Conservation (phyloP, 2,329 filamentous ascomycete genomes). For the Podosphaera xanthii region DNA sequence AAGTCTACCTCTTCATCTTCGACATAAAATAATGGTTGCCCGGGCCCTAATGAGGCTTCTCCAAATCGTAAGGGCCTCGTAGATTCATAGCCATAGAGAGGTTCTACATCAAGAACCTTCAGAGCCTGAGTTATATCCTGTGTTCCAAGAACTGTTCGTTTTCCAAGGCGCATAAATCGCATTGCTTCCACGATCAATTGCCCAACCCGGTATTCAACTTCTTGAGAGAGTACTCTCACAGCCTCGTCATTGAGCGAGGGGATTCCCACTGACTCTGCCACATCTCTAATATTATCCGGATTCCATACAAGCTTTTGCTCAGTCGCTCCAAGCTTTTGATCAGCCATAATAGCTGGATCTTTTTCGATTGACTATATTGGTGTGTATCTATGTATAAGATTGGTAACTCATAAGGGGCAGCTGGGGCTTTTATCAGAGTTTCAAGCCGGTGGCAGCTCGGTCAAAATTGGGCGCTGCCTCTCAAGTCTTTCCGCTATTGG, state of each 20-base stretch:
- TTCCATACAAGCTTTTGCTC: conserved; percentile 54
- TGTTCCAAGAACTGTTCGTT: conserved; percentile 68
- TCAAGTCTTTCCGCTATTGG: neutral
- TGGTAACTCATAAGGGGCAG: neutral
- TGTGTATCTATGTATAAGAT: neutral
- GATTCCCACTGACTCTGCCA: conserved; percentile 89
- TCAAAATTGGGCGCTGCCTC: neutral
- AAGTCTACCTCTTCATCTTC: conserved; percentile 98
- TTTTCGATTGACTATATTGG: neutral
- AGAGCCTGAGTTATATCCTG: conserved; percentile 77
- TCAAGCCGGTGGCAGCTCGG: neutral
- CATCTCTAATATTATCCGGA: conserved; percentile 81
- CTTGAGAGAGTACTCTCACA: conserved; percentile 66
- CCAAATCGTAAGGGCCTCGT: conserved; percentile 75
- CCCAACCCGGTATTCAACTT: conserved; percentile 84
- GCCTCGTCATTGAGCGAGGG: conserved; percentile 62
- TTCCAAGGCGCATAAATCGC: conserved; percentile 84
- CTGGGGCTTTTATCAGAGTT: neutral
- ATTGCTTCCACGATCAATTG: conserved; percentile 86
- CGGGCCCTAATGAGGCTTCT: conserved; percentile 78
- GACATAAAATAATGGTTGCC: conserved; percentile 88
- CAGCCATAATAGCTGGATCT: neutral
- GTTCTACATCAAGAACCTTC: conserved; percentile 73
- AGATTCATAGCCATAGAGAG: conserved; percentile 88
- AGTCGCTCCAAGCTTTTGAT: conserved; percentile 4